Evolutionary conservation across 176 grass and related monocot species (phyloP), one percentile per base, ranked within the genome.

Genomic region (Oryza glaberrima): DNA sequence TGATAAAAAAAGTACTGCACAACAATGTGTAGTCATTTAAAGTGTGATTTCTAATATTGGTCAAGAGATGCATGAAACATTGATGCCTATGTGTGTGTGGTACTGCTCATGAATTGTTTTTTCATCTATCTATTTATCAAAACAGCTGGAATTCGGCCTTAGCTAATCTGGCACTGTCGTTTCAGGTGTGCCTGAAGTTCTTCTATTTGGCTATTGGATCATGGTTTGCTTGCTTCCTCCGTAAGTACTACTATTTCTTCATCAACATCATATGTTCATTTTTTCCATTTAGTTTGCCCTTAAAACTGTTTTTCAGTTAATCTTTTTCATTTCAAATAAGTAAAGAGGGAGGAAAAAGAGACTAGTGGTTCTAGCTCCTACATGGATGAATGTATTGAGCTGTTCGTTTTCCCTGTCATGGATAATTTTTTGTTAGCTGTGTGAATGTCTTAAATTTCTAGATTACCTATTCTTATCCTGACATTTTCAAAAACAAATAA

Each of bases 121-220:
- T 41, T 11, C 0, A 73, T 82, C 22, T 64, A 41, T 41, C 40
- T 41, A 41, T 41, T 8, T 41, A 41, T 41, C 40, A 44, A 48
- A 83, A 74, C 2, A 6, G 41, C 64, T 73, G 25, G 3, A 51
- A 48, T 73, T 82, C 6, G 15, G 30, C 35, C 35, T 58, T 5
- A 5, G 22, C 65, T 85, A 45, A 15, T 32, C 7, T 58, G 8
- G 20, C 23, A 11, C 13, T 85, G 36, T 46, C 38, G 48, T 81
- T 89, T 82, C 87, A 92, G 83, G 78, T 44, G 14, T 88, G 77
- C 60, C 65, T 92, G 67, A 89, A 92, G 69, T 89, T 92, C 85
- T 71, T 92, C 65, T 92, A 92, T 89, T 84, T 92, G 85, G 86
- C 68, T 74, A 75, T 92, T 69, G 86, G 83, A 52, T 83, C 90